Percentiles rank a stretch among this genome's conserved stretches.
Conservation (phyloP, 768 basidiomycete genomes). For the Jaapia argillacea region DNA sequence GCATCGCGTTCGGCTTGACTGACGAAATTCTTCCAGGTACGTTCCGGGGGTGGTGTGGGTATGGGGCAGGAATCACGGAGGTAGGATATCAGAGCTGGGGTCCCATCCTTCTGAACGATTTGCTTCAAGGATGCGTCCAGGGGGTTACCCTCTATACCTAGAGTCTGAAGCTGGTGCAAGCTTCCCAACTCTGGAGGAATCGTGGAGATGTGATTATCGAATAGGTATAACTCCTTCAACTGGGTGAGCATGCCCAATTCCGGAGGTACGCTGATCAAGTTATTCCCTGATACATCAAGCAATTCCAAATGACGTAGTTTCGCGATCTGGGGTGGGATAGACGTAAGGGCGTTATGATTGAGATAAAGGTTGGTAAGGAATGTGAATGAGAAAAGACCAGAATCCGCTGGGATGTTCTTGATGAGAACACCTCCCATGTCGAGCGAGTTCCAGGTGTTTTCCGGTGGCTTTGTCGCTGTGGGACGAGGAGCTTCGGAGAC, state of each 20-base stretch:
- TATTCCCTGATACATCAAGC: slow-evolving; percentile 89
- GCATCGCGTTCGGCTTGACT: slow-evolving; percentile 48
- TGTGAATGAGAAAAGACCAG: slow-evolving; percentile 75
- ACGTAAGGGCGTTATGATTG: slow-evolving; percentile 82
- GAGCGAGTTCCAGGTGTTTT: slow-evolving; percentile 80
- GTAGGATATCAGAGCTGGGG: slow-evolving; percentile 74
- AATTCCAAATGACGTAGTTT: slow-evolving; percentile 79
- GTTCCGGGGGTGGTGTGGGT: slow-evolving; percentile 69
- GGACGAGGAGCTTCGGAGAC: slow-evolving; percentile 58
- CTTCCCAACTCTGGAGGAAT: slow-evolving; percentile 85
- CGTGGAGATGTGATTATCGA: slow-evolving; percentile 87
- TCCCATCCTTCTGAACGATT: slow-evolving; percentile 93
- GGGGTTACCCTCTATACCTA: slow-evolving; percentile 97
- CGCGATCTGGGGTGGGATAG: slow-evolving; percentile 75
- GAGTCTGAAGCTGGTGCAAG: slow-evolving; percentile 82
- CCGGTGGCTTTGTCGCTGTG: slow-evolving; percentile 52
- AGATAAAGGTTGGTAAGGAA: slow-evolving; percentile 93
- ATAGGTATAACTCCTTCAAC: slow-evolving; percentile 87
- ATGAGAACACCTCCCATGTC: slow-evolving; percentile 96
- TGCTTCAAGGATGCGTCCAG: slow-evolving; percentile 66
- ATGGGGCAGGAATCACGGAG: slow-evolving; percentile 92
- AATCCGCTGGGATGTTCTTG: slow-evolving; percentile 76
- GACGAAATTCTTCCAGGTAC: slow-evolving; percentile 63
- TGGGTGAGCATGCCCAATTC: slow-evolving; percentile 88
- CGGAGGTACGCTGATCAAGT: slow-evolving; percentile 62